A percentile compares a stretch with the other conserved stretches of the same genome.
Evolutionary conservation across 2,329 filamentous ascomycete genomes (phyloP).

Genomic region (Aspergillus clavatus): DNA sequence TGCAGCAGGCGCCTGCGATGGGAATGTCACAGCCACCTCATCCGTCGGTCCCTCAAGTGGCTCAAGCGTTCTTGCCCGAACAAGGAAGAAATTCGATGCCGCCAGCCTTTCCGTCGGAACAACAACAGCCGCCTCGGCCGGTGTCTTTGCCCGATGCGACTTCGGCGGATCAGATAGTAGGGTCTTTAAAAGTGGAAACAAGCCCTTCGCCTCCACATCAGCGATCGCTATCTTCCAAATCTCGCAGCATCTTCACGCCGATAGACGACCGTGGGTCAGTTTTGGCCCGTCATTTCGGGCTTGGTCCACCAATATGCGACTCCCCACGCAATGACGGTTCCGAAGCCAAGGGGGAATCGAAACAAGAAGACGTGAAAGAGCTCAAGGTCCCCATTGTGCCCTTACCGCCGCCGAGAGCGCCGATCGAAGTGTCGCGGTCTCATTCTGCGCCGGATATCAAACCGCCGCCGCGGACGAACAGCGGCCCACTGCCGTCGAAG

Average conservation of each 20-base stretch:
- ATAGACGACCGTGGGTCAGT: slow-evolving; percentile 91
- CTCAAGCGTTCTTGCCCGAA: slow-evolving; percentile 71
- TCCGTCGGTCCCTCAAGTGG: slow-evolving; percentile 47
- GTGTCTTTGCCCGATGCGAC: slow-evolving; percentile 55
- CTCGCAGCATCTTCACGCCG: slow-evolving; percentile 92
- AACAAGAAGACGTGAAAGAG: slow-evolving; percentile 45
- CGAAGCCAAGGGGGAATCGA: slow-evolving; percentile 28
- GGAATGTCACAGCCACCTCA: slow-evolving; percentile 34
- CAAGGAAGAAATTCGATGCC: slow-evolving; percentile 69
- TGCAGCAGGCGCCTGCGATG: slow-evolving; percentile 24
- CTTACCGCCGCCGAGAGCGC: slow-evolving; percentile 48
- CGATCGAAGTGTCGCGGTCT: slow-evolving; percentile 41
- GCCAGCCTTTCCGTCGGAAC: slow-evolving; percentile 62
- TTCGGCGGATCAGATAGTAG: slow-evolving; percentile 50
- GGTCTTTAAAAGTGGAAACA: slow-evolving; percentile 37
- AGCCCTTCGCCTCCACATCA: slow-evolving; percentile 50
- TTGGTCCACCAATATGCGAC: slow-evolving; percentile 54
- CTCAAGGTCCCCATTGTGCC: slow-evolving; percentile 60
- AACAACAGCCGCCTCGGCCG: slow-evolving; percentile 53
- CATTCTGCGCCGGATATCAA: slow-evolving; percentile 63
- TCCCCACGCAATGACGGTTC: slow-evolving; percentile 42
- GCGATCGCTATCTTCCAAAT: slow-evolving; percentile 63
- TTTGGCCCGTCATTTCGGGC: slow-evolving; percentile 74
- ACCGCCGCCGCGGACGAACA: slow-evolving; percentile 74
- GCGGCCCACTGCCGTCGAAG: slow-evolving; percentile 61